Evolutionary conservation across 1,139 yeast genomes (phyloP).

Genomic region (Sugiyamaella castrensis): DNA sequence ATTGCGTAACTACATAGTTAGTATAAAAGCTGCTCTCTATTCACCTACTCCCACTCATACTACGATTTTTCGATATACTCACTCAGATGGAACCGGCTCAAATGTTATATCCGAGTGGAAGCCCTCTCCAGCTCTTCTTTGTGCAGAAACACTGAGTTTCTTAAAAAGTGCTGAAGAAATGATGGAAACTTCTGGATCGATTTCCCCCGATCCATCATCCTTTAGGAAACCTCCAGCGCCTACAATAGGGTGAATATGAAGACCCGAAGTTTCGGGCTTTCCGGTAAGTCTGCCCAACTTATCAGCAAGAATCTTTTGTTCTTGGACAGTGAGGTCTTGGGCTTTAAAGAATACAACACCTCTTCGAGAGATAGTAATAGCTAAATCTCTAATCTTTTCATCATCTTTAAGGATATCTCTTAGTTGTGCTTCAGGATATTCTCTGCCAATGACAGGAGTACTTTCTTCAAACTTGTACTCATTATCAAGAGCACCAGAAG

Average conservation of each 20-base stretch:
- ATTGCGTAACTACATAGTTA: slow-evolving; percentile 38
- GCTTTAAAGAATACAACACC: slow-evolving; percentile 65
- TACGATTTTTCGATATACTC: too few species aligned
- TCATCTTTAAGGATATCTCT: slow-evolving; percentile 49
- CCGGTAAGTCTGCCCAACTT: slow-evolving; percentile 63
- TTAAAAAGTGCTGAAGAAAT: slow-evolving; percentile 26
- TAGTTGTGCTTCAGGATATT: slow-evolving; percentile 36
- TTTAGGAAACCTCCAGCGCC: slow-evolving; percentile 31
- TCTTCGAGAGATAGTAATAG: slow-evolving; percentile 57
- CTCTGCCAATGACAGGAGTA: slow-evolving; percentile 32
- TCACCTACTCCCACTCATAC: too few species aligned
- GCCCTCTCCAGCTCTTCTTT: slow-evolving; percentile 15
- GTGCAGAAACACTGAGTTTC: slow-evolving; percentile 14
- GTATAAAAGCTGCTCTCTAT: too few species aligned
- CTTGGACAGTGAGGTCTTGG: slow-evolving; percentile 55
- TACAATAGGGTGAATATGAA: slow-evolving; percentile 41
- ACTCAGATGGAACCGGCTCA: slow-evolving; percentile 30
- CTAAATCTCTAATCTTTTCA: slow-evolving; percentile 49
- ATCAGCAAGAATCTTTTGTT: slow-evolving; percentile 51
- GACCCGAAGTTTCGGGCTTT: slow-evolving; percentile 65
- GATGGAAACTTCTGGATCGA: slow-evolving; percentile 25
- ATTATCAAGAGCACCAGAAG: slow-evolving; percentile 22
- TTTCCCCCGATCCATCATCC: slow-evolving; percentile 16
- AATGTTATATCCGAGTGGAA: slow-evolving; percentile 50
- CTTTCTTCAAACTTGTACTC: slow-evolving; percentile 27